Evolutionary conservation across 2,329 filamentous ascomycete genomes (phyloP), one percentile per base, ranked within the genome.

Genomic region (Cadophora luteo-olivacea): DNA sequence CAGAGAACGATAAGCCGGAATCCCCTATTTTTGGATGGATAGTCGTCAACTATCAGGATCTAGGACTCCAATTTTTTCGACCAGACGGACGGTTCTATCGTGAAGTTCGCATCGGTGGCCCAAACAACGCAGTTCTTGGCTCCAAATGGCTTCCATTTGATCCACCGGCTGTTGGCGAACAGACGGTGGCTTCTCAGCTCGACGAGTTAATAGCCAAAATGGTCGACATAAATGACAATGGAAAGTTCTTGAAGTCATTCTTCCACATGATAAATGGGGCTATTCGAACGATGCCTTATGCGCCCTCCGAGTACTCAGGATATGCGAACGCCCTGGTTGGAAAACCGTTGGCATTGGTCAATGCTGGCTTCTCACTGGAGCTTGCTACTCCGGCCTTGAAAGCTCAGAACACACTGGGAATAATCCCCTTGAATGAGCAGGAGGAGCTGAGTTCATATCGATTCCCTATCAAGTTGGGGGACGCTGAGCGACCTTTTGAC

Each of bases 1-100:
- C 57, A 22, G 32, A 33, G 57, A 38, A 49, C 8, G 45, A 49
- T 22, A 49, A 60, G 57, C 32, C 25, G 16, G 80, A 82, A 36
- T 76, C 75, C 2, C 81, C 81, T 1, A 78, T 82, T 29, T 83
- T 78, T 78, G 81, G 81, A n/a, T 83, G 81, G 81, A 45, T 83
- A 4, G 72, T 83, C 1, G 70, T 77, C 57, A 84, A 84, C 74
- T 83, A 80, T 62, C 76, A 74, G 48, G 77, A 84, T 69, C 70
- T 74, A 11, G 81, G 78, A 1, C 70, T 84, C 3, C 82, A 84
- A 71, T 14, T 84, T 3, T 83, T 83, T 72, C 66, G 78, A 0
- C 66, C 71, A 0, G 79, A 82, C 41, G 82, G 82, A 14, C 78
- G 74, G 0, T 84, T 83, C 73, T 83, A 81, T 72, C 76, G 80